Evolutionary conservation across 2,329 filamentous ascomycete species (phyloP), one percentile per base, ranked within the genome.

Genomic region (Ophiostoma fasciatum): DNA sequence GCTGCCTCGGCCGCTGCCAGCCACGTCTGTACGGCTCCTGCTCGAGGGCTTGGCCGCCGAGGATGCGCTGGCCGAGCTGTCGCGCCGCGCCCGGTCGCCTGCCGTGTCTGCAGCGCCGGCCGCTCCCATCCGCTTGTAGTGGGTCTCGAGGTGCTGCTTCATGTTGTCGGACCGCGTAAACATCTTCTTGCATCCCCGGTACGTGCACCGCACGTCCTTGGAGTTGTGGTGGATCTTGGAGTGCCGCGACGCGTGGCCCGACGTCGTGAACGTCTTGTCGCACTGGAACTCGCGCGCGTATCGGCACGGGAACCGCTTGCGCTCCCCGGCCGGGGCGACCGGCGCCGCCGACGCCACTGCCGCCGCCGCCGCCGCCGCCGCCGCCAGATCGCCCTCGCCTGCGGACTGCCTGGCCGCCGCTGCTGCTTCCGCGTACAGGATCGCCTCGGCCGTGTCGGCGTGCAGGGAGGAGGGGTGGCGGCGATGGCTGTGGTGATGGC

Each of bases 81-180:
- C n/a, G n/a, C n/a, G n/a, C n/a, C n/a, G n/a, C n/a, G n/a, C n/a
- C n/a, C n/a, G n/a, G n/a, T n/a, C n/a, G n/a, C n/a, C n/a, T n/a
- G n/a, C n/a, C n/a, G n/a, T n/a, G n/a, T n/a, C n/a, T n/a, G n/a
- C n/a, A n/a, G n/a, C 10, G 23, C 4, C 10, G 11, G 23, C 23
- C 5, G 23, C 23, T 25, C 59, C 59, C 57, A 9, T 71, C 44
- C 74, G 68, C 55, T 75, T 76, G 57, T 71, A 78, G 54, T 87
- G 81, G 1, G 80, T 85, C 48, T 82, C 72, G 21, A 82, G 67
- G 49, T 87, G 81, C 58, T 85, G 81, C 64, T 84, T 83, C 81
- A 87, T 87, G 62, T 87, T 87, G 63, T 87, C 81, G 47, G 78
- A 76, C 44, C 81, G 77, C 10, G 79, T 84, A 48, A 87, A 87